Base-by-base conservation (phyloP, 2,329 filamentous ascomycete species). In the Colletotrichum coccodes region DNA sequence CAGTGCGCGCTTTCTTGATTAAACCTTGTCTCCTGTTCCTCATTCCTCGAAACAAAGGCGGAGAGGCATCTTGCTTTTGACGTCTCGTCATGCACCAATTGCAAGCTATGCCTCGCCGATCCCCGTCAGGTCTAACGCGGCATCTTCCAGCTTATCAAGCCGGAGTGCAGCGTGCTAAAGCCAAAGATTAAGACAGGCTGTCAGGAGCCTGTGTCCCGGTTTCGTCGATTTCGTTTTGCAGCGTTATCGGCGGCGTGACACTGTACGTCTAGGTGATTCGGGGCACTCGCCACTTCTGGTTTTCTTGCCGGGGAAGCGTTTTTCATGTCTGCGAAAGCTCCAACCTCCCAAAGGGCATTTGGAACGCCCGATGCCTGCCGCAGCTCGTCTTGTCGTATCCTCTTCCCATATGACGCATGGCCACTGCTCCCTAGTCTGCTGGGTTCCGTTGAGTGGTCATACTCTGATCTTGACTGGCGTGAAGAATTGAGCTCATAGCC, bases 101-200 rank as follows among this genome's bases (percentile, higher is more conserved):
- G 26, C 7, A 32, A 1, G 16, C 12, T 12, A 18, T 11, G 7
- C 21, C 7, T 40, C 21, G 21, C 34, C 6, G 12, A 7, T 6
- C 30, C 46, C 3, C 46, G 30, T 5, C 32, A 26, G 23, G 12
- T 21, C 11, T 21, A 21, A 6, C 6, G 11, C 14, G 16, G 21
- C 23, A 28, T 28, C 8, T 3, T 18, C n/a, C 34, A 54, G 21
- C 6, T 36, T 23, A 9, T 16, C 8, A n/a, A 36, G n/a, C 12
- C 11, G 12, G 1, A 53, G 21, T 34, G 18, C 50, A 53, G 30
- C 28, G 2, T 3, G 6, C 36, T 34, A 42, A 18, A 63, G 42
- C 58, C 58, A 67, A 21, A 57, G 26, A n/a, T 40, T 34, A 21
- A 54, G 50, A 49, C 58, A 63, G 12, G 58, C 49, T 34, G 49